phyloP scores from a whole-genome alignment of 2,329 filamentous ascomycete species.

The Cladosporium cucumerinum region DNA sequence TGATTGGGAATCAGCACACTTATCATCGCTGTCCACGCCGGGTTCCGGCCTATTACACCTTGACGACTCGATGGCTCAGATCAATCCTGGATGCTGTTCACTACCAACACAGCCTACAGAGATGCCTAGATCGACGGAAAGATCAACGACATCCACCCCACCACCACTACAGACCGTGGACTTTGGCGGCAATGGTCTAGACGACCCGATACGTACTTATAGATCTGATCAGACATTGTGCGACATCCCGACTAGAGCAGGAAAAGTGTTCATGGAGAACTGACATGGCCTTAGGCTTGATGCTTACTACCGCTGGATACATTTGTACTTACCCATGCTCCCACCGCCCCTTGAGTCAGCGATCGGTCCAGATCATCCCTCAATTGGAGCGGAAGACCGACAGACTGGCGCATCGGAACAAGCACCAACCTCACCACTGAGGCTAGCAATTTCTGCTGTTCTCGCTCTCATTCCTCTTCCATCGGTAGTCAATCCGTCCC shows the following conservation, averaged over 20 bases:
- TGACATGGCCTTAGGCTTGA: constrained; percentile 39
- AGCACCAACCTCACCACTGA: constrained; percentile 37
- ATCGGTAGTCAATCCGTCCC: constrained; percentile 37
- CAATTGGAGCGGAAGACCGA: background rate
- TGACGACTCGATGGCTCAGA: background rate
- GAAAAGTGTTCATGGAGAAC: background rate
- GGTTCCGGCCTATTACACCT: constrained; percentile 2
- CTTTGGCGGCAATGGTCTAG: background rate
- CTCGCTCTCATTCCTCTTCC: constrained; percentile 49
- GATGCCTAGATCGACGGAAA: background rate
- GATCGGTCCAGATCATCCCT: constrained; percentile 31
- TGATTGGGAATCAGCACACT: background rate
- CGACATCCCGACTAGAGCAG: background rate
- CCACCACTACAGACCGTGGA: background rate
- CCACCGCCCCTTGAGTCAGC: constrained; percentile 40
- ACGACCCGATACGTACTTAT: constrained; percentile 1
- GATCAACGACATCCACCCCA: background rate
- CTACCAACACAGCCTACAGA: background rate
- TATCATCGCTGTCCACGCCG: constrained; percentile 2
- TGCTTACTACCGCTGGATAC: constrained; percentile 53
- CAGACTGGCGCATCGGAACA: background rate
- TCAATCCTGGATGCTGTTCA: background rate
- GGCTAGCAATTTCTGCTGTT: constrained; percentile 49
- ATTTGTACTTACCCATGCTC: constrained; percentile 51
- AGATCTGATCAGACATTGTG: background rate